These are phyloP conservation scores for Cryptococcus sp. DNA, from an alignment of 1,284 basidiomycete species.

Conservation along the genomic window DNA sequence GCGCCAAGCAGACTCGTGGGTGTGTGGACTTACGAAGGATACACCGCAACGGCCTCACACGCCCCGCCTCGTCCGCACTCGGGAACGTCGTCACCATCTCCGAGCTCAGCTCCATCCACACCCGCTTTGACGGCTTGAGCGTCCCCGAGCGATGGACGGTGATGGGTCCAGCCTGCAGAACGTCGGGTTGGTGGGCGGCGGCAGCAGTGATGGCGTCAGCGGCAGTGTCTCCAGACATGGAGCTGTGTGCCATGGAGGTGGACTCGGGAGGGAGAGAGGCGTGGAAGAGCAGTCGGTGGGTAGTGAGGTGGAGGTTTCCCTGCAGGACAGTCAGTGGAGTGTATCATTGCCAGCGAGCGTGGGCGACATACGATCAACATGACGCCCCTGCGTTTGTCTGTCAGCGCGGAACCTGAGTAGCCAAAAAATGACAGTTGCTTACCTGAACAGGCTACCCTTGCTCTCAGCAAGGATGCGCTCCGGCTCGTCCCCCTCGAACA, in stretches of 20 bases:
- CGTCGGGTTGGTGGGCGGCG: slow-evolving; percentile 16
- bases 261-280: slow-evolving; percentile 58
- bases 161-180: slow-evolving; percentile 59
- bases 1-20: background rate
- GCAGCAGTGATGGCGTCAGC: slow-evolving; percentile 10
- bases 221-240: slow-evolving; percentile 32
- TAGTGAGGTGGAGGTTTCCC: slow-evolving; percentile 64
- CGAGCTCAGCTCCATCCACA: slow-evolving; percentile 62
- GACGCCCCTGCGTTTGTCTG: slow-evolving; percentile 46
- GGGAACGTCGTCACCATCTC: slow-evolving; percentile 63
- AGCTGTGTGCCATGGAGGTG: slow-evolving; percentile 7
- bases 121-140: slow-evolving; percentile 52
- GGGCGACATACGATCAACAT: slow-evolving; percentile 55
- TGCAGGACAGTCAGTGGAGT: slow-evolving; percentile 32
- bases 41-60: slow-evolving; percentile 57
- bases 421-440: slow-evolving; percentile 6
- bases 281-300: slow-evolving; percentile 64
- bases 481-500: slow-evolving; percentile 55
- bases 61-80: slow-evolving; percentile 58
- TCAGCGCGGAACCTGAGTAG: background rate
- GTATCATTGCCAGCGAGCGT: background rate
- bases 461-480: slow-evolving; percentile 58
- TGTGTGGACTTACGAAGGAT: slow-evolving; percentile 54
- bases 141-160: slow-evolving; percentile 53
- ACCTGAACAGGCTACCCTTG: slow-evolving; percentile 52